phyloP scores from a whole-genome alignment of 805 yeast genomes.

The Kuraishia floccosa region DNA sequence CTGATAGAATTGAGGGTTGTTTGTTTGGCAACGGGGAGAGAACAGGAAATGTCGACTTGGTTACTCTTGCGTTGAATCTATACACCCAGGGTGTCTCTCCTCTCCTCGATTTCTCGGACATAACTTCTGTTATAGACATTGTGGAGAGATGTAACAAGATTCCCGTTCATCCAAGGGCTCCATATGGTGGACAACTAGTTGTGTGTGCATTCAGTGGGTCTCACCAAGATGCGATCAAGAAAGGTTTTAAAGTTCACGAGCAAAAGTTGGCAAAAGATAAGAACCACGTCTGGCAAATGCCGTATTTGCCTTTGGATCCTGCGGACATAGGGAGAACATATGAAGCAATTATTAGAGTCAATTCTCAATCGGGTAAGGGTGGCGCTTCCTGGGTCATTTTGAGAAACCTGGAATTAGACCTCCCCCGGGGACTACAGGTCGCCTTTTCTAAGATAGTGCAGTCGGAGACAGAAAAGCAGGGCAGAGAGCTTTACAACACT shows the following conservation, averaged over 20 bases:
- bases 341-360: constrained; percentile 76
- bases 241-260: constrained; percentile 33
- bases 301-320: constrained; percentile 75
- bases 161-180: constrained; percentile 65
- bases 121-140: constrained; percentile 53
- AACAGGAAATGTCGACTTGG: constrained; percentile 74
- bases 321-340: constrained; percentile 71
- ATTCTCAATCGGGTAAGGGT: constrained; percentile 83
- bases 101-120: constrained; percentile 58
- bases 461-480: constrained; percentile 47
- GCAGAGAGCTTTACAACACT: constrained; percentile 57
- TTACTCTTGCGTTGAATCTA: constrained; percentile 66
- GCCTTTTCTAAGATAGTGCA: constrained; percentile 59
- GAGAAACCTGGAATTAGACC: constrained; percentile 58
- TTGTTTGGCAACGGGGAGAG: constrained; percentile 78
- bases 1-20: constrained; percentile 79
- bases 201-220: constrained; percentile 69
- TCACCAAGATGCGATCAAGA: constrained; percentile 25
- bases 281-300: constrained; percentile 51
- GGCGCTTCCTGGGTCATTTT: constrained; percentile 79
- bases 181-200: constrained; percentile 71
- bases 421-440: constrained; percentile 64
- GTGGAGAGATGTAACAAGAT: constrained; percentile 72
- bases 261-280: constrained; percentile 32
- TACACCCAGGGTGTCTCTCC: constrained; percentile 73